Evolutionary conservation across 306 rosid genomes (phyloP).

Genomic region (Cajanus cajan): DNA sequence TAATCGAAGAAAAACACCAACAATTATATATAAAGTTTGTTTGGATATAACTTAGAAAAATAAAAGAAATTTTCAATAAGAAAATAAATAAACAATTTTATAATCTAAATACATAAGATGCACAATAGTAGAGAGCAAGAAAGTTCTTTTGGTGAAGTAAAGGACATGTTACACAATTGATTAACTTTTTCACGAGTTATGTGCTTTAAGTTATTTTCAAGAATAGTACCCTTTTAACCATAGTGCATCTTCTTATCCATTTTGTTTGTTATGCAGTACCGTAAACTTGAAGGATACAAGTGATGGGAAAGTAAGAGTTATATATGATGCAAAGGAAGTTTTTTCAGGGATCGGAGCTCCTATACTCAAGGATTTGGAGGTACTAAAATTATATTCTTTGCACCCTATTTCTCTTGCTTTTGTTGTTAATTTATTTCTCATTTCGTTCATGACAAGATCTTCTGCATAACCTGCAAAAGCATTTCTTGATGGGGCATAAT

Average conservation of each 20-base stretch:
- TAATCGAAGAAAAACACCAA: no score
- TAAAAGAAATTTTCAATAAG: no score
- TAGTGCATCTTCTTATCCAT: background rate
- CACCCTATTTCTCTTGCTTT: background rate
- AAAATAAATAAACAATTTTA: no score
- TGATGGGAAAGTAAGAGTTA: constrained; percentile 47
- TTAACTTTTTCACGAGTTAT: background rate
- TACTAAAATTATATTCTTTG: constrained; percentile 20
- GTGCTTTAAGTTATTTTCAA: background rate
- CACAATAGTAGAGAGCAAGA: background rate
- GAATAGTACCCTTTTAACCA: background rate
- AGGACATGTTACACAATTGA: background rate
- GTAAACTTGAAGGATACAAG: constrained; percentile 54
- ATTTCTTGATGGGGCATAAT: background rate
- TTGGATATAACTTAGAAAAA: no score
- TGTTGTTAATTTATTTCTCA: no score
- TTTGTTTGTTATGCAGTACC: constrained; percentile 50
- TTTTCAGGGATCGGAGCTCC: constrained; percentile 61
- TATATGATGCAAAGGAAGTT: constrained; percentile 74
- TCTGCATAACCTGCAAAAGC: background rate
- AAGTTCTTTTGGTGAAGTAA: background rate
- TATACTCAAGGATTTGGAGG: constrained; percentile 53
- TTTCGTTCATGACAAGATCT: background rate
- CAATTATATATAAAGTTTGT: no score
- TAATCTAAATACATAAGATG: no score